Evolutionary conservation across 2,329 filamentous ascomycete genomes (phyloP), one percentile per base, ranked within the genome.

Genomic region (Sarocladiaceae sp.): DNA sequence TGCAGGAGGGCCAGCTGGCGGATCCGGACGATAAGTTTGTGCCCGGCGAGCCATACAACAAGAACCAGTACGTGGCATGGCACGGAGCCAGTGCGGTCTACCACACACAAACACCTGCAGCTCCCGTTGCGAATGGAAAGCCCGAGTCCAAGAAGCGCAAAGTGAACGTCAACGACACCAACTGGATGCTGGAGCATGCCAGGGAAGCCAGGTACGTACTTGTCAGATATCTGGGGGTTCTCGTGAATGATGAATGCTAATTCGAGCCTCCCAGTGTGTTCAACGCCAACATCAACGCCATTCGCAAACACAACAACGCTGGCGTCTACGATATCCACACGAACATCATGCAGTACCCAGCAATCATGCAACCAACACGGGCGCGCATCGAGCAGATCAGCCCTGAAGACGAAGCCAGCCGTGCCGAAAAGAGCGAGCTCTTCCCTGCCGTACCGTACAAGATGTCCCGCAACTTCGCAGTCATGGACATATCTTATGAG

Each of bases 51-150:
- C 74, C 82, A n/a, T 98, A 98, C 73, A 96, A 98, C 72, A 89
- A 91, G 68, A 98, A 98, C 60, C 90, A 96, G 62, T 98, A 96
- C 59, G 93, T 98, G 21, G 93, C 93, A 21, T 98, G 93, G 93
- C 90, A 95, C 61, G 93, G 93, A 41, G 93, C 93, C 39, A 97
- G 91, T 62, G 83, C 87, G 31, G 93, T 98, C 19, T 98, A 98
- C 61, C 89, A 97, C 61, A 88, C 86, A 11, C 83, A 82, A 46
- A 78, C 76, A 2, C 87, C 88, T 1, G 82, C 83, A 18, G 80
- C 87, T n/a, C 88, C 88, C 2, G 71, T 83, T 47, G 81, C 80
- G 24, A 82, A 73, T 48, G 85, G 85, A 46, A 95, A 94, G 64
- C 73, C 80, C 6, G 86, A 90, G 53, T 76, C 78, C 50, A 95